phyloP scores from a whole-genome alignment of 2,329 filamentous ascomycete genomes.

The Fonsecaea monophora region DNA sequence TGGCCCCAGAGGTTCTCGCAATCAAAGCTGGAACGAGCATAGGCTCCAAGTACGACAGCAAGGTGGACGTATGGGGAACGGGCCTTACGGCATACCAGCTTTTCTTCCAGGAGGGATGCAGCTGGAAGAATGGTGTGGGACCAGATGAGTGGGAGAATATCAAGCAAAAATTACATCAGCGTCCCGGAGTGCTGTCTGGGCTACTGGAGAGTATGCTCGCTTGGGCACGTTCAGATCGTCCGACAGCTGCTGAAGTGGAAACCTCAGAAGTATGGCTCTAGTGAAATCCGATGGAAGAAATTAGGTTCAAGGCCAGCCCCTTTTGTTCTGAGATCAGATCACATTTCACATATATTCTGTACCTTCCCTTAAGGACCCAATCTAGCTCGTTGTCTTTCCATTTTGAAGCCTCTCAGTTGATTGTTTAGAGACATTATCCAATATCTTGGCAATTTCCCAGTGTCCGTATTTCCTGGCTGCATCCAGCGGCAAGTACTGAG shows the following conservation, averaged over 20 bases:
- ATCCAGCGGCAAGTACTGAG: not conserved
- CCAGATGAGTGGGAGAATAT: not conserved
- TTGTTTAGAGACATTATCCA: not conserved
- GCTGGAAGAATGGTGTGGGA: conserved; percentile 7
- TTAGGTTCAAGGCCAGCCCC: no score
- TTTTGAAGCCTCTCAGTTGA: no score
- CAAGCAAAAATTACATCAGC: not conserved
- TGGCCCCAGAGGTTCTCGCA: conserved; percentile 73
- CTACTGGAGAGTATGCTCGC: conserved; percentile 4
- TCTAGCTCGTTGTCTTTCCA: no score
- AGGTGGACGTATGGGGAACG: conserved; percentile 8
- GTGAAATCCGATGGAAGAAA: no score
- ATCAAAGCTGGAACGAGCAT: conserved; percentile 3
- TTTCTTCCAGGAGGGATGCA: conserved; percentile 12
- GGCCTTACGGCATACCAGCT: conserved; percentile 9
- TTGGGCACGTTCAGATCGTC: not conserved
- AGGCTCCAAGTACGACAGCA: not conserved
- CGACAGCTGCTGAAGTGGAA: not conserved
- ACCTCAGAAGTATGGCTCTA: not conserved
- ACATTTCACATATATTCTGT: no score
- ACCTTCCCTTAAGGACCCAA: no score
- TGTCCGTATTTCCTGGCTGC: not conserved
- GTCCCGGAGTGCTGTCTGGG: not conserved
- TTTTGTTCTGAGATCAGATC: no score
- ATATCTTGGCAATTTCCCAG: not conserved